Base-by-base conservation (phyloP, 116 monocot genomes). In the Cymodocea nodosa region DNA sequence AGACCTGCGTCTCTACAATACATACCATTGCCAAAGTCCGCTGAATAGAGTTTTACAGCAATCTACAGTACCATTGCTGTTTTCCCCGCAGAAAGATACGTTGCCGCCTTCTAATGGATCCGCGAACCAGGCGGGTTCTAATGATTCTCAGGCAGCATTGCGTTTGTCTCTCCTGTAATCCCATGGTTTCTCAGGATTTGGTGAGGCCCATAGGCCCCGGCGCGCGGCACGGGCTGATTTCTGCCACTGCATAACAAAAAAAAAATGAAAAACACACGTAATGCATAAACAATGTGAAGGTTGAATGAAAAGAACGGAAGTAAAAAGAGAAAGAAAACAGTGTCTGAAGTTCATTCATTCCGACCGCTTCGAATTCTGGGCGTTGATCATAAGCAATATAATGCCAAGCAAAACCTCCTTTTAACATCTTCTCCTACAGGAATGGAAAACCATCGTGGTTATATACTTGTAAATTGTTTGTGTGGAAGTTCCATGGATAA, bases 321-420 rank as follows among this genome's bases (percentile, higher is more conserved):
- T 30, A 3, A 30, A 1, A 30, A 30, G n/a, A 30, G 3, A 30
- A 1, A 3, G 30, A 30, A 30, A 30, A 30, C 30, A 30, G 30
- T 30, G 30, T 30, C 3, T 30, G n/a, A n/a, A 30, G 30, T 3
- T 30, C 30, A 30, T 30, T 30, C 30, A 44, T 44, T 10, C 75
- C 76, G 22, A 95, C 95, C 62, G 9, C 74, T 19, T 75, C 85
- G 24, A 98, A 73, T 74, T 98, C 78, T 18, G 83, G 85, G 3
- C 88, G 78, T 39, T 81, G 64, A 64, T 98, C 91, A 48, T 91
- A 98, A 57, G 88, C 86, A 35, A 48, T 25, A 52, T 98, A 98
- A 71, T 98, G 97, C 91, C 97, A 98, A 20, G 88, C 88, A 66
- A 64, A 82, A 9, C 92, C 92, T 66, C 25, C 79, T 70, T 73